Percentiles rank a stretch among this genome's conserved stretches.
Conservation (phyloP, 257 asterid genomes). For the Forsythia suspensa region DNA sequence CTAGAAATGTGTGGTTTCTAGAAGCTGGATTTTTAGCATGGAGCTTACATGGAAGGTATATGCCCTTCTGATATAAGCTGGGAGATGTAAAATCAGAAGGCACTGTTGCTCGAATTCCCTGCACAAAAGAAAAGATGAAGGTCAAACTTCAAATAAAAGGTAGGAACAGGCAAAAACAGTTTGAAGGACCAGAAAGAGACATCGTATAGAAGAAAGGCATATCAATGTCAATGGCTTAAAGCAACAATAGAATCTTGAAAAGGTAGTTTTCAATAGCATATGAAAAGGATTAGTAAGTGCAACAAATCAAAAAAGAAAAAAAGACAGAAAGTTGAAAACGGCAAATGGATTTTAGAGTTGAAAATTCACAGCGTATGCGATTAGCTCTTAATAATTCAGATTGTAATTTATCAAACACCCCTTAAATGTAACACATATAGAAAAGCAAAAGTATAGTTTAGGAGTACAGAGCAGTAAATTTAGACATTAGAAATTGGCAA, state of each 20-base stretch:
- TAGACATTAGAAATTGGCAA: slow-evolving; percentile 2
- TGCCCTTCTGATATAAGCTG: slow-evolving; percentile 32
- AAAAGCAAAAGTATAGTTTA: not conserved
- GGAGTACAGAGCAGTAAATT: not conserved
- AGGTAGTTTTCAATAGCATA: not conserved
- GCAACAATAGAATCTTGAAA: not conserved
- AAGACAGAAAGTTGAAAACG: not conserved
- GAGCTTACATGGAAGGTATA: slow-evolving; percentile 31
- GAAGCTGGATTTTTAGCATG: slow-evolving; percentile 27
- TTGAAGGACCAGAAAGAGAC: not conserved
- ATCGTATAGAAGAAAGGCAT: not conserved
- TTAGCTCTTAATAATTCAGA: not conserved
- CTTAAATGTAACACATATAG: not conserved
- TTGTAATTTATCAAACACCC: not conserved
- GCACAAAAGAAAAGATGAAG: slow-evolving; percentile 21
- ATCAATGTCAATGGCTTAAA: slow-evolving; percentile 2
- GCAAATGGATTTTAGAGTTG: not conserved
- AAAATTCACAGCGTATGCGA: not conserved
- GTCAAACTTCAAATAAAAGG: slow-evolving; percentile 10
- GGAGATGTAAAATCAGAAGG: slow-evolving; percentile 33
- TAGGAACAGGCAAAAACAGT: not conserved
- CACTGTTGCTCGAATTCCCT: slow-evolving; percentile 37
- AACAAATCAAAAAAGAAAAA: not conserved
- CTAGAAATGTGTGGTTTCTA: slow-evolving; percentile 26
- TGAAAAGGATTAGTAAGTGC: not conserved